Evolutionary conservation across 257 asterid genomes (phyloP), one percentile per base, ranked within the genome.

Genomic region (Solanum etuberosum): DNA sequence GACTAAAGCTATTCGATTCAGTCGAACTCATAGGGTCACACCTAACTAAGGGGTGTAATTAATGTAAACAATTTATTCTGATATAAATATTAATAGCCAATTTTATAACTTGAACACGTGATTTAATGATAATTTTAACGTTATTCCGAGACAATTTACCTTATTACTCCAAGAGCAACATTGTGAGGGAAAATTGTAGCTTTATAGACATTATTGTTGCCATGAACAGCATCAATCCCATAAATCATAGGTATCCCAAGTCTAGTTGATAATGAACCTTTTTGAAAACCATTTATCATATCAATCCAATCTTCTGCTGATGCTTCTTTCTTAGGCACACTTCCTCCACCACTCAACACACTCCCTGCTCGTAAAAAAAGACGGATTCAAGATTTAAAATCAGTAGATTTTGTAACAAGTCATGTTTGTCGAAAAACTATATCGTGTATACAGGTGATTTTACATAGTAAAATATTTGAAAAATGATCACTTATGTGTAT

Each of bases 191-290:
- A 87, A 72, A 87, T 83, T 6, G 89, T 87, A 13, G 89, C 89
- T 10, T 87, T 87, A 38, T 83, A 87, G 12, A 6, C 89, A 38
- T 70, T 87, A 15, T 87, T 87, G 57, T 87, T 86, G 31, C 89
- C 89, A 83, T 87, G 89, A 83, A 87, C 57, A 71, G 89, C 89
- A 57, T 87, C 89, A 72, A 87, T 87, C n/a, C 89, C 89, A 87
- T 87, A 87, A 10, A 87, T 87, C 89, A 87, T 87, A 3, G 89
- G 89, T 35, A 87, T 87, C 15, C 89, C 89, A 51, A 87, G 89
- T 21, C 85, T 76, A 18, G 89, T 71, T 31, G 89, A 48, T 71
- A 87, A 71, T 10, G 89, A 87, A 5, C 87, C 89, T 59, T 87
- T 87, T 25, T 87, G 89, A 27, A 83, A 83, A 29, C 85, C 89